Evolutionary conservation across 176 grass and related monocot genomes (phyloP), one percentile per base, ranked within the genome.

Genomic region (Musa itinerans): DNA sequence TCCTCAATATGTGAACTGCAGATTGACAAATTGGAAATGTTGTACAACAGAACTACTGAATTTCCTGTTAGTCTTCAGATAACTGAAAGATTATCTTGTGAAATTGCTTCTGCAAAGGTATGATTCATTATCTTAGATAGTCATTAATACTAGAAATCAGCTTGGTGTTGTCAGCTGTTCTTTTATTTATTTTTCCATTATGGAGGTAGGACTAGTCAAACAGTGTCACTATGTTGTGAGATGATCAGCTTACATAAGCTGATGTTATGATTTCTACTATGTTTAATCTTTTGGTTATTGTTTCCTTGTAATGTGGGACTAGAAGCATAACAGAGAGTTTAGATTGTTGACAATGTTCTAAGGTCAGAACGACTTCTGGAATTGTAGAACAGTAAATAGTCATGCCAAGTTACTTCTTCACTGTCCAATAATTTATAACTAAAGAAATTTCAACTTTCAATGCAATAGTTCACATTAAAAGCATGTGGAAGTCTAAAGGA

Each of bases 91-190:
- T 78, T 96, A 78, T 81, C 49, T 63, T 70, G 65, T 83, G 81
- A 85, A 74, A 81, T 96, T 68, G 86, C 93, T 86, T 88, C 77
- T 83, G 87, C 85, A 74, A 96, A 92, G 93, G 93, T 96, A 86
- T 79, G 20, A 29, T 25, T 24, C 27, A 73, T 69, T 27, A 74
- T 74, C 24, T 55, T 9, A 13, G 3, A 55, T 24, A 26, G 16
- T 13, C 66, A 49, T 14, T 49, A 49, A 43, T 43, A 43, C 4
- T 43, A 3, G 34, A 5, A 43, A 16, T 57, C 2, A 57, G 10
- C 10, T 61, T 61, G 19, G 57, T n/a, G 17, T 61, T 43, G 34
- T 43, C 34, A 43, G 34, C 34, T 43, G 34, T 43, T 43, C 34
- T 43, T 61, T 61, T 61, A n/a, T 7, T 17, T 61, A 8, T 61